Conservation (phyloP, 805 yeast species). For the Yamadazyma takamatsuzukensis region DNA sequence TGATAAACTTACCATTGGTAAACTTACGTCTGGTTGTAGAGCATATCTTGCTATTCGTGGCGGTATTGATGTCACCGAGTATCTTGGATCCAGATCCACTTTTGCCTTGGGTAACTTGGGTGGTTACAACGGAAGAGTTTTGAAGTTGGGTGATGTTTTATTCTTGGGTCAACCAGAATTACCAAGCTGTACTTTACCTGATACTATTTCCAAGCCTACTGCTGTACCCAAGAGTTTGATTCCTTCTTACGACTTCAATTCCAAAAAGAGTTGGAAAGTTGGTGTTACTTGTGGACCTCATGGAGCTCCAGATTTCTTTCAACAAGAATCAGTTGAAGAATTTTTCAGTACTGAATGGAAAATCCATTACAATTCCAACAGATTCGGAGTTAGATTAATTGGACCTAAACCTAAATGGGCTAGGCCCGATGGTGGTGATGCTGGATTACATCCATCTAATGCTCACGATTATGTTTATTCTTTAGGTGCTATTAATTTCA, state of each 20-base stretch:
- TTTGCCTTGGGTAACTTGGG: conserved; percentile 93
- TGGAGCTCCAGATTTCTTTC: conserved; percentile 94
- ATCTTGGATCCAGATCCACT: conserved; percentile 93
- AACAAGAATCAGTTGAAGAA: conserved; percentile 64
- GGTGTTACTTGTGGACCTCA: conserved; percentile 98
- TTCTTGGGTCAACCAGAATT: conserved; percentile 78
- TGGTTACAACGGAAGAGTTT: conserved; percentile 89
- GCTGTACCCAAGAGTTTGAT: conserved; percentile 52
- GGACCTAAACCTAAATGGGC: conserved; percentile 99
- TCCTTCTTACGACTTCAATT: conserved; percentile 43
- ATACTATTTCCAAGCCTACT: conserved; percentile 63
- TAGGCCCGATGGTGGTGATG: conserved; percentile 94
- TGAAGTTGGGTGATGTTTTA: conserved; percentile 89
- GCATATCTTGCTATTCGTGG: conserved; percentile 87
- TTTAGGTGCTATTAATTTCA: conserved; percentile 93
- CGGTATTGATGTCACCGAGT: conserved; percentile 91
- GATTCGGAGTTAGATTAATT: conserved; percentile 91
- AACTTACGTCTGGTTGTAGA: conserved; percentile 79
- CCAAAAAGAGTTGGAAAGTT: conserved; percentile 66
- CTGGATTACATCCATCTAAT: conserved; percentile 97
- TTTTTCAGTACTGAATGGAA: conserved; percentile 84
- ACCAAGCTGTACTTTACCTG: conserved; percentile 65
- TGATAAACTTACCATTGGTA: conserved; percentile 76
- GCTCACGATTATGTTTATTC: conserved; percentile 97
- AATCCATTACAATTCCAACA: conserved; percentile 93